Conservation (phyloP, 768 basidiomycete genomes). For the Psilocybe sp. region DNA sequence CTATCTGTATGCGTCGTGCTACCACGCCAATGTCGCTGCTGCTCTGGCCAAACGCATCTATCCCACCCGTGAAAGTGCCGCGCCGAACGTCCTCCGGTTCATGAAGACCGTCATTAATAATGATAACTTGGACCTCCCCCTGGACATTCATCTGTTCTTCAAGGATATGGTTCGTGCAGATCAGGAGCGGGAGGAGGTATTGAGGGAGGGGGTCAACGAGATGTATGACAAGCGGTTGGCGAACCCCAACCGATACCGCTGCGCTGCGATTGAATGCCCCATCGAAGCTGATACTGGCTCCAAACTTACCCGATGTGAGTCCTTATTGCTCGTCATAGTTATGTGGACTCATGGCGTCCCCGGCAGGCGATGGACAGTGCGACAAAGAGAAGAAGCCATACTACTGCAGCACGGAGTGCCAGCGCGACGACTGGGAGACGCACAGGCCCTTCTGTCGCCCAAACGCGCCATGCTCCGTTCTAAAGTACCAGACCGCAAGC, state of each 20-base stretch:
- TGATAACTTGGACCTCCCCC: neutral
- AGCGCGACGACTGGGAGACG: slow-evolving; percentile 27
- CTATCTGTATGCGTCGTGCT: slow-evolving; percentile 10
- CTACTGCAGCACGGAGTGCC: slow-evolving; percentile 27
- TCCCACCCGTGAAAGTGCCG: slow-evolving; percentile 10
- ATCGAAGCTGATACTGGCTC: slow-evolving; percentile 23
- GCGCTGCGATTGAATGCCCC: slow-evolving; percentile 19
- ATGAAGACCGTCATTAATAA: neutral
- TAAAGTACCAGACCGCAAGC: slow-evolving; percentile 9
- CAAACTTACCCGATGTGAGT: slow-evolving; percentile 18
- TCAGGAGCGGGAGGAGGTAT: neutral
- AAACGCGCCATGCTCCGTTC: slow-evolving; percentile 24
- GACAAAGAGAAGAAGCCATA: slow-evolving; percentile 25
- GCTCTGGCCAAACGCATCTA: neutral
- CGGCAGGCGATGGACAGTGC: slow-evolving; percentile 22
- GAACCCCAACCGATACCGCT: slow-evolving; percentile 21
- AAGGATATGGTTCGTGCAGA: neutral
- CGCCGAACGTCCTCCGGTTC: neutral
- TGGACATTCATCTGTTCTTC: neutral
- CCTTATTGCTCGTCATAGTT: neutral
- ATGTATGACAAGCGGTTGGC: slow-evolving; percentile 20
- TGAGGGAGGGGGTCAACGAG: slow-evolving; percentile 4
- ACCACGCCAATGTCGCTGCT: slow-evolving; percentile 14
- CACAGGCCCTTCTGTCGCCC: slow-evolving; percentile 30
- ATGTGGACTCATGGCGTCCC: neutral